These are phyloP conservation scores for Miamiensis avidus DNA, from an alignment of 169 alveolate species.

Conservation along the genomic window DNA sequence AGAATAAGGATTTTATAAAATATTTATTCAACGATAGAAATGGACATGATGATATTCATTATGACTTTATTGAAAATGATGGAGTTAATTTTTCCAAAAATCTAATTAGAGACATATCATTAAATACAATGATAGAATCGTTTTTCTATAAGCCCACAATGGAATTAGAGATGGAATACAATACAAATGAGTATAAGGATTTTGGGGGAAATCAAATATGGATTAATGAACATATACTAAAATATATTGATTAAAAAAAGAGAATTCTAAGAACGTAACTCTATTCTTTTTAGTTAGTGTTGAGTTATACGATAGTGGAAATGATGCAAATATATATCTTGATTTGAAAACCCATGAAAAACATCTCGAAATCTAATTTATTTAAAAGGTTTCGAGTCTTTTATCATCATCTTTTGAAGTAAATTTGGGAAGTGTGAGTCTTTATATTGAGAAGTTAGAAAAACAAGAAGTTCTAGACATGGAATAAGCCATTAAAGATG, in stretches of 20 bases:
- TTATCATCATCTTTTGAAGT: too few relatives aligned
- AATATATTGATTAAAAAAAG: background rate
- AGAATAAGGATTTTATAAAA: background rate
- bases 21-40: background rate
- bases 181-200: background rate
- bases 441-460: background rate
- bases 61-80: conserved; percentile 4
- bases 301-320: background rate
- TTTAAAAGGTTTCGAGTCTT: too few relatives aligned
- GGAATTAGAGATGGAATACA: background rate
- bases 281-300: too few relatives aligned
- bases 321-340: background rate
- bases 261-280: background rate
- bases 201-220: background rate
- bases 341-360: background rate
- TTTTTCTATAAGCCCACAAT: background rate
- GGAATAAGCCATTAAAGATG: background rate
- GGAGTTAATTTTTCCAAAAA: conserved; percentile 4
- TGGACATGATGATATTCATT: background rate
- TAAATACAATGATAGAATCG: background rate
- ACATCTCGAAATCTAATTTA: too few relatives aligned
- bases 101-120: background rate
- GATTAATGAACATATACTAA: conserved; percentile 1
- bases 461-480: background rate
- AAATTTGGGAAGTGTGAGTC: background rate